Percentiles rank a stretch among this genome's conserved stretches.
Evolutionary conservation across 2,329 filamentous ascomycete species (phyloP).

Genomic region (Pseudogymnoascus sp.): DNA sequence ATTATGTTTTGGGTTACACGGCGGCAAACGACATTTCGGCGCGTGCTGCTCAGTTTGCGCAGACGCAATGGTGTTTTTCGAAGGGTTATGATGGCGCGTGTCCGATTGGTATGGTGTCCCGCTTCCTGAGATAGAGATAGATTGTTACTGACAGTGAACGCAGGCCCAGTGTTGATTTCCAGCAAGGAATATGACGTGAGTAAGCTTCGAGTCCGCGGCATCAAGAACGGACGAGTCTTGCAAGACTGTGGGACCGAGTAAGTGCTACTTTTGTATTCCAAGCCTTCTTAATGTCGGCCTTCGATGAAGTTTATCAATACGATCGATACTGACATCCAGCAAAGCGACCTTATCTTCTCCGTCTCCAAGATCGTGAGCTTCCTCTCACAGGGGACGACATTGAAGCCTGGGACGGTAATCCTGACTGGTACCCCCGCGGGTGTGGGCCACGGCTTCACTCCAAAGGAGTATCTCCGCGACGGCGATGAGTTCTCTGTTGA

Average conservation of each 20-base stretch:
- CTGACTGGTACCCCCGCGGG: constrained; percentile 40
- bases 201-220: constrained; percentile 33
- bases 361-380: constrained; percentile 37
- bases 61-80: constrained; percentile 42
- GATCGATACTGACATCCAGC: neutral
- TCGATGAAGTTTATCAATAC: neutral
- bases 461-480: constrained; percentile 36
- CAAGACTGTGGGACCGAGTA: constrained; percentile 27
- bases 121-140: neutral
- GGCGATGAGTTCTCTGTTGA: constrained; percentile 42
- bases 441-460: constrained; percentile 22
- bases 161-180: constrained; percentile 42
- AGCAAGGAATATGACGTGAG: constrained; percentile 32
- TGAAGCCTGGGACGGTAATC: constrained; percentile 36
- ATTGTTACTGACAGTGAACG: neutral
- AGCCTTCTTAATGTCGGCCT: neutral
- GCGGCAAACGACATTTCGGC: constrained; percentile 48
- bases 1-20: constrained; percentile 48
- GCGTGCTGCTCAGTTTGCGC: constrained; percentile 41
- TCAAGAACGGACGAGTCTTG: constrained; percentile 44
- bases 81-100: constrained; percentile 43
- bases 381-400: constrained; percentile 36
- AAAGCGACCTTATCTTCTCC: constrained; percentile 46
- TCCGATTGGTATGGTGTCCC: constrained; percentile 31
- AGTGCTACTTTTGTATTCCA: neutral